Conservation (phyloP, 768 basidiomycete genomes). For the Cystobasidium ongulense region DNA sequence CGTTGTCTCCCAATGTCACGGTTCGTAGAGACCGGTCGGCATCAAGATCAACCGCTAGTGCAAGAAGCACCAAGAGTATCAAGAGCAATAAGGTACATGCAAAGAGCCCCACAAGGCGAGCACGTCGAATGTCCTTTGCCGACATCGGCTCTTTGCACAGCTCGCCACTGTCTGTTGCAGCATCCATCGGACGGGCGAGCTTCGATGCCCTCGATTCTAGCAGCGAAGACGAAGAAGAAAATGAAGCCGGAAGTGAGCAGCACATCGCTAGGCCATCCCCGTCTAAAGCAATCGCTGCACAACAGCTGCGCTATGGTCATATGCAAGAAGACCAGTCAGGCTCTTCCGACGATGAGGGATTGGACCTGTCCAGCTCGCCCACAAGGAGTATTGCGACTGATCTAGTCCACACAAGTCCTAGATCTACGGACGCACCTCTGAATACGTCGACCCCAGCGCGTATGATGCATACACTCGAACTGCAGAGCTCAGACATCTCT, state of each 20-base stretch:
- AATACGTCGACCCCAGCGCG: slow-evolving; percentile 6
- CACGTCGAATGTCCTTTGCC: slow-evolving; percentile 10
- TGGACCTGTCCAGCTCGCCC: background rate
- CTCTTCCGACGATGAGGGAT: background rate
- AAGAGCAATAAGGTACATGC: background rate
- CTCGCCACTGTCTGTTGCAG: slow-evolving; percentile 20
- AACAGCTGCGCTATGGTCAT: background rate
- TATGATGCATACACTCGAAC: background rate
- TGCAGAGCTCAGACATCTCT: background rate
- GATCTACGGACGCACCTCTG: background rate
- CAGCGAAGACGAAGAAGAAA: slow-evolving; percentile 22
- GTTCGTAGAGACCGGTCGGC: background rate
- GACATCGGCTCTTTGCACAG: slow-evolving; percentile 5
- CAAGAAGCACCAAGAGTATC: background rate
- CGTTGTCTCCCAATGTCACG: slow-evolving; percentile 24
- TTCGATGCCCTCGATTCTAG: slow-evolving; percentile 23
- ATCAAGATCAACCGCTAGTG: slow-evolving; percentile 5
- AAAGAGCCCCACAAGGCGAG: background rate
- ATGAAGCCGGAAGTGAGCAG: background rate
- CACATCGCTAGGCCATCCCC: background rate
- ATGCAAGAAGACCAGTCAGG: background rate
- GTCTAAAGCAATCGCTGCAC: background rate
- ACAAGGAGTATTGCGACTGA: background rate
- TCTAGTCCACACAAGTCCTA: background rate
- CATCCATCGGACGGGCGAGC: slow-evolving; percentile 10